Evolutionary conservation across 179 eudicot genomes (phyloP).

Genomic region (Sideroxylon spinosum): DNA sequence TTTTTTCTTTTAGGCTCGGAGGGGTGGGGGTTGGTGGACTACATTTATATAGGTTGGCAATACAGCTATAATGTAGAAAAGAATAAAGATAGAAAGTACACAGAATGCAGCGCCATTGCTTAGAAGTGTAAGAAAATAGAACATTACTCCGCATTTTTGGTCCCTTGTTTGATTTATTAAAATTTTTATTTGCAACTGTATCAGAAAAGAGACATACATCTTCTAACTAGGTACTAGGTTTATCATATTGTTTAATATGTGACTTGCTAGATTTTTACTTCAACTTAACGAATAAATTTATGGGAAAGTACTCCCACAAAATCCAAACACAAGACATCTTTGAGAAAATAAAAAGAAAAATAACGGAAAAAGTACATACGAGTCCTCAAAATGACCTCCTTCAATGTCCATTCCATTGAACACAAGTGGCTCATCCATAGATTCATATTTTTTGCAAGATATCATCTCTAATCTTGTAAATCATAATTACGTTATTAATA

Average conservation of each 20-base stretch:
- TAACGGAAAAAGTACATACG: slow-evolving; percentile 41
- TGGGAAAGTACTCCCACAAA: slow-evolving; percentile 1
- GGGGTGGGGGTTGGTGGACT: too few relatives aligned
- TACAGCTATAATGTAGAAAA: neutral
- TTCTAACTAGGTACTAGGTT: neutral
- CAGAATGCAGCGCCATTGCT: neutral
- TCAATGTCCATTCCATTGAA: slow-evolving; percentile 45
- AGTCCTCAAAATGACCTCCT: slow-evolving; percentile 34
- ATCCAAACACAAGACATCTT: neutral
- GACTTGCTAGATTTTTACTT: neutral
- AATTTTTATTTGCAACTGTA: neutral
- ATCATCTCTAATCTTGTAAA: neutral
- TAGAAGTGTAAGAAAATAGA: too few relatives aligned
- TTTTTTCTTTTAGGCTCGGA: too few relatives aligned
- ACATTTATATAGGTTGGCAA: too few relatives aligned
- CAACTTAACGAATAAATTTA: neutral
- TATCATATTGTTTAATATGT: neutral
- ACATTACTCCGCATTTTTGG: too few relatives aligned
- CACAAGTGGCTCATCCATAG: slow-evolving; percentile 61
- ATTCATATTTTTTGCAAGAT: slow-evolving; percentile 33
- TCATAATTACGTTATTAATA: neutral
- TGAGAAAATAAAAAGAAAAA: neutral
- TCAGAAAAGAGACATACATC: neutral
- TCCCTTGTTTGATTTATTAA: neutral
- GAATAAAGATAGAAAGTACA: neutral